phyloP scores from a whole-genome alignment of 2,329 filamentous ascomycete genomes.

The Colletotrichum chlorophyti region DNA sequence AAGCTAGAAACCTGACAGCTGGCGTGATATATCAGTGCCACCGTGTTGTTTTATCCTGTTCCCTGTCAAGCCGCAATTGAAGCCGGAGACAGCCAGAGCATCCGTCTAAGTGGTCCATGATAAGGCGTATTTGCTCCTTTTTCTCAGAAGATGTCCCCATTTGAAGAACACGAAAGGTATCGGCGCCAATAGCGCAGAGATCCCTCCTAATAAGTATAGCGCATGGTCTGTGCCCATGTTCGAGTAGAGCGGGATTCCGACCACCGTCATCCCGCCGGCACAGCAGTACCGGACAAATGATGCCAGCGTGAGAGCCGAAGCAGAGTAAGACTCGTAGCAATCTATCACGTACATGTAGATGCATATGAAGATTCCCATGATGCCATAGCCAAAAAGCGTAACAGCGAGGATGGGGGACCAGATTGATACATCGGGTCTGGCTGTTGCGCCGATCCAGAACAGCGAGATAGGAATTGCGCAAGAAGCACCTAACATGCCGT shows the following conservation, averaged over 20 bases:
- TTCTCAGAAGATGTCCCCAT: no score
- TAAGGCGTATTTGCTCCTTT: no score
- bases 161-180: constrained; percentile 41
- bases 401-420: constrained; percentile 53
- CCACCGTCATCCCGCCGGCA: constrained; percentile 42
- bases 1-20: no score
- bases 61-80: no score
- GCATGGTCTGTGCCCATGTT: constrained; percentile 42
- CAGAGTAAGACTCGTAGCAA: constrained; percentile 41
- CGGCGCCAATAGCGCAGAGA: constrained; percentile 35
- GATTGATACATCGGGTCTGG: constrained; percentile 47
- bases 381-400: constrained; percentile 50
- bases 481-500: constrained; percentile 50
- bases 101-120: no score
- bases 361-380: constrained; percentile 47
- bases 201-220: constrained; percentile 39
- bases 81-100: no score
- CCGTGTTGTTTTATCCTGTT: no score
- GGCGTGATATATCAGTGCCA: no score
- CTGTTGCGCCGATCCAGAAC: constrained; percentile 59
- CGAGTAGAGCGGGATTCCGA: constrained; percentile 41
- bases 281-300: constrained; percentile 38
- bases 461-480: constrained; percentile 48
- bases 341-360: constrained; percentile 46
- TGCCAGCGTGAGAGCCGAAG: constrained; percentile 41